phyloP scores from a whole-genome alignment of 1,284 basidiomycete genomes.

The Pholiota adiposa region DNA sequence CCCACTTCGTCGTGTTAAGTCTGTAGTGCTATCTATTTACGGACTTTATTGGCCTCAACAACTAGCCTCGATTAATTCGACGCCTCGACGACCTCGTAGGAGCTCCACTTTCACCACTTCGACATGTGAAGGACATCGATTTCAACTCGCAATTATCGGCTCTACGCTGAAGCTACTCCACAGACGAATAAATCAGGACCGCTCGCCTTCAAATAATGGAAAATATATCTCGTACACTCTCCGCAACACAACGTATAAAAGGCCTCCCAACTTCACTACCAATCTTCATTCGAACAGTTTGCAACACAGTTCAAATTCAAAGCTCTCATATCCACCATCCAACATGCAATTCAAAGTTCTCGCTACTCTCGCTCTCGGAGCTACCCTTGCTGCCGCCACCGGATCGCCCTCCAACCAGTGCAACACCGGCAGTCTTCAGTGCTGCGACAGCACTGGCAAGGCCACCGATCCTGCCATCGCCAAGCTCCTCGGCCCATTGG shows the following conservation, averaged over 20 bases:
- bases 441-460: constrained; percentile 27
- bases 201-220: neutral
- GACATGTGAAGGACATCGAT: neutral
- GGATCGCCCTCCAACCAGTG: constrained; percentile 22
- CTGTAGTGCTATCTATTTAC: neutral
- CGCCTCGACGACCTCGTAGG: neutral
- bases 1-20: neutral
- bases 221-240: neutral
- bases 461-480: constrained; percentile 16
- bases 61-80: neutral
- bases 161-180: neutral
- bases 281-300: constrained; percentile 6
- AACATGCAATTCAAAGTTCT: constrained; percentile 31
- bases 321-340: neutral
- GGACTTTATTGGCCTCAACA: neutral
- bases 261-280: neutral
- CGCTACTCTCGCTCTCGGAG: constrained; percentile 21
- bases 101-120: neutral
- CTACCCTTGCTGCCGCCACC: constrained; percentile 30
- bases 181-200: neutral
- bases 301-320: neutral
- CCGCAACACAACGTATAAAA: constrained; percentile 2
- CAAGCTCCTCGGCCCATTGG: constrained; percentile 29
- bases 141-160: neutral
- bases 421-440: constrained; percentile 23